Evolutionary conservation across 2,329 filamentous ascomycete genomes (phyloP), one percentile per base, ranked within the genome.

Genomic region (Fusarium brevicatenulatum): DNA sequence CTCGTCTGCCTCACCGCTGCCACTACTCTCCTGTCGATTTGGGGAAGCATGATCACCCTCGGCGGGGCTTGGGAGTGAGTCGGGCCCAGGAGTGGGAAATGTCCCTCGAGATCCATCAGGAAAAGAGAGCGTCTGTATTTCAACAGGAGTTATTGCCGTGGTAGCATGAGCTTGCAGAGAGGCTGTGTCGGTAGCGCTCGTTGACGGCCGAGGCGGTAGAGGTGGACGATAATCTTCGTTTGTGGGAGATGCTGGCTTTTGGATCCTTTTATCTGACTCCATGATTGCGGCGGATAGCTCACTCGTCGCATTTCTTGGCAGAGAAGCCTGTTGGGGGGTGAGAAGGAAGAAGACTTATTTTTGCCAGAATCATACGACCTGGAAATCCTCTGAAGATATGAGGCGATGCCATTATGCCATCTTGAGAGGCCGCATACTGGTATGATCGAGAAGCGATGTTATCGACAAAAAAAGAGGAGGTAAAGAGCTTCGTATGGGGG

Each of bases 91-190:
- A 28, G 80, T 84, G 54, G 86, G 82, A 76, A 92, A 92, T 4
- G 89, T 91, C 42, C 92, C 91, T 66, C 90, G 86, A 25, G 89
- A 89, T 66, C 89, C 90, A 79, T 94, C 93, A 16, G 90, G 90
- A 71, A 93, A 92, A 3, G 91, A 91, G 55, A 95, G 86, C 0
- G 92, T 93, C 75, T 94, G 92, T 62, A 95, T 91, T 74, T 95
- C 95, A 70, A 95, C 88, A 21, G 94, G 88, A 1, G 94, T 95
- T 19, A 98, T 79, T 15, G 95, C 95, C 2, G 95, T 98, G 7
- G 95, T 98, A 53, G 95, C 90, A 66, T 90, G 91, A 4, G 92
- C 91, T 71, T 85, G 86, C 61, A 85, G 78, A 81, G 82, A 71
- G 82, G 82, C 74, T 50, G 83, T 15, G 68, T 87, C 80, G 69